Evolutionary conservation across 2,329 filamentous ascomycete genomes (phyloP), one percentile per base, ranked within the genome.

Genomic region (Fusarium circinatum): DNA sequence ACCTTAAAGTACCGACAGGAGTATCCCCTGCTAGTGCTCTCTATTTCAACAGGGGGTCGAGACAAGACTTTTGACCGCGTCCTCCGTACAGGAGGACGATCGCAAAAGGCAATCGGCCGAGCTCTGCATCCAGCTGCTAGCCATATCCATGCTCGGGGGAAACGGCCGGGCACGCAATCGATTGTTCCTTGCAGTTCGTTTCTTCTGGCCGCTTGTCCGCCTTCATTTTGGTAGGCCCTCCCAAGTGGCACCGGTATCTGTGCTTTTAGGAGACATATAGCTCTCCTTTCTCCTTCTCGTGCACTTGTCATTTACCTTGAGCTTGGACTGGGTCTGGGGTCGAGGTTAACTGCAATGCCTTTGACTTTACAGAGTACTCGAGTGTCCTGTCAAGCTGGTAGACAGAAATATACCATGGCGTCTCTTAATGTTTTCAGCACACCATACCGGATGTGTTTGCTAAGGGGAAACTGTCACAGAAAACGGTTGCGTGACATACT

Each of bases 131-230:
- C 51, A 55, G 14, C 17, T 71, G 30, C 71, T 72, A 67, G 71
- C 71, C 32, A 61, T 48, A 74, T 48, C 71, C 71, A 72, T 74
- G 71, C 26, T 49, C 38, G 49, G 57, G 42, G 42, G 48, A 36
- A 60, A 64, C 32, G 42, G 49, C 52, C 38, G 47, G 67, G 67
- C 66, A 74, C 71, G 71, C 70, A 74, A 74, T 74, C 71, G 47
- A 42, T 61, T 30, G 47, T 69, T 70, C 65, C 66, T 73, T 70
- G 51, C 67, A 73, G 65, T 51, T 73, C 65, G 59, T 74, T 73
- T 71, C 38, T 59, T 48, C 32, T 55, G 26, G 45, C 66, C 59
- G 62, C 67, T 64, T 58, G 49, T 64, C 71, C 62, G 52, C 62
- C 67, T 74, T 74, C 67, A 68, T 64, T 67, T 68, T 41, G 51